Conservation (phyloP, 2,329 filamentous ascomycete species). For the Piedraia hortae region DNA sequence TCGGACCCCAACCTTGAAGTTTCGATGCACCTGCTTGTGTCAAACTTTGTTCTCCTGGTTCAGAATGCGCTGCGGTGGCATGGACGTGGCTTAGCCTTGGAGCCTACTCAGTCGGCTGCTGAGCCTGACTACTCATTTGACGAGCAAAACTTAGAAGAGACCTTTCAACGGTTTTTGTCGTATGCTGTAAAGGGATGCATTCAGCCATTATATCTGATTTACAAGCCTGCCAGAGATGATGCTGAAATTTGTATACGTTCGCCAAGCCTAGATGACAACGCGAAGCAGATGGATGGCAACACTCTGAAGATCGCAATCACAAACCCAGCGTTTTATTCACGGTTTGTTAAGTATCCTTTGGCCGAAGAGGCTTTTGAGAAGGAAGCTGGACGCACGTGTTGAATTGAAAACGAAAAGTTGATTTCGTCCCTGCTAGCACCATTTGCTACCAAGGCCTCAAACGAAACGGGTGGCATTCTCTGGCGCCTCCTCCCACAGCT, state of each 20-base stretch:
- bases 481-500: neutral
- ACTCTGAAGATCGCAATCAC: constrained; percentile 29
- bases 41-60: constrained; percentile 25
- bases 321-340: constrained; percentile 38
- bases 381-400: constrained; percentile 31
- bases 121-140: constrained; percentile 21
- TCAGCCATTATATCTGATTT: constrained; percentile 23
- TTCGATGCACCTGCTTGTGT: too few relatives aligned
- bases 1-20: constrained; percentile 28
- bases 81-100: constrained; percentile 34
- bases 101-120: constrained; percentile 24
- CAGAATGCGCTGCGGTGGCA: constrained; percentile 31
- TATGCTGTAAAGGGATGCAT: constrained; percentile 22
- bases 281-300: too few relatives aligned
- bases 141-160: constrained; percentile 19
- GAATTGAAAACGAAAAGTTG: constrained; percentile 26
- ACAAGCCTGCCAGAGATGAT: constrained; percentile 21
- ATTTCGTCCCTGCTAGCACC: constrained; percentile 20
- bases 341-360: constrained; percentile 34
- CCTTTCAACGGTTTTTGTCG: constrained; percentile 15
- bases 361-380: constrained; percentile 33
- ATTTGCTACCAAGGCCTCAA: constrained; percentile 15
- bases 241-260: constrained; percentile 11
- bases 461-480: constrained; percentile 12
- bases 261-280: constrained; percentile 9